Evolutionary conservation across 2,329 filamentous ascomycete species (phyloP).

Genomic region (Verticillium nonalfalfae): DNA sequence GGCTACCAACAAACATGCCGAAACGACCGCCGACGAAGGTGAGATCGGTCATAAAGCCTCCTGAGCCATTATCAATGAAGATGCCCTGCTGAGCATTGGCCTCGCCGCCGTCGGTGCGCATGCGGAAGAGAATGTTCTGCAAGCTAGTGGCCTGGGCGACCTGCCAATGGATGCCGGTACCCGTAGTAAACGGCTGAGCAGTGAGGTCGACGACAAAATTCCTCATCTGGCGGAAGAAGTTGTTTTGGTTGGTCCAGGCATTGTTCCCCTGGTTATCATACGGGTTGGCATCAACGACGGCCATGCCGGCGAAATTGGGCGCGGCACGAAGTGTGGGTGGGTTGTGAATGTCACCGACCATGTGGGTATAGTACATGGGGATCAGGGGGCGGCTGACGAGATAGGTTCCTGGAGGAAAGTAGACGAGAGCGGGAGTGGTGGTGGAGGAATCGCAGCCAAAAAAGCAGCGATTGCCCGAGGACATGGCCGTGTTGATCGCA

Average conservation of each 20-base stretch:
- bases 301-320: slow-evolving; percentile 72
- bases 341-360: slow-evolving; percentile 72
- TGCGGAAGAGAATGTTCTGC: slow-evolving; percentile 77
- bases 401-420: slow-evolving; percentile 88
- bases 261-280: slow-evolving; percentile 65
- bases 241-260: slow-evolving; percentile 72
- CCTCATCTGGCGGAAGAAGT: slow-evolving; percentile 78
- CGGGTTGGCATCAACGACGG: slow-evolving; percentile 81
- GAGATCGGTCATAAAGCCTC: slow-evolving; percentile 77
- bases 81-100: slow-evolving; percentile 68
- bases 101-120: slow-evolving; percentile 58
- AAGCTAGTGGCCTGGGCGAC: slow-evolving; percentile 77
- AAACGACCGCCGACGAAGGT: slow-evolving; percentile 76
- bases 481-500: slow-evolving; percentile 81
- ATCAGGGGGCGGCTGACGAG: slow-evolving; percentile 72
- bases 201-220: slow-evolving; percentile 78
- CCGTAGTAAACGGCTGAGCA: slow-evolving; percentile 50
- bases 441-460: slow-evolving; percentile 78
- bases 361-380: slow-evolving; percentile 89
- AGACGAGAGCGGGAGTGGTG: slow-evolving; percentile 77
- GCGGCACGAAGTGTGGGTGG: slow-evolving; percentile 71
- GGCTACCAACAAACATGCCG: slow-evolving; percentile 75
- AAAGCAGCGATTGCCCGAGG: slow-evolving; percentile 73
- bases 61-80: slow-evolving; percentile 81
- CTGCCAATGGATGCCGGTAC: slow-evolving; percentile 77